phyloP scores from a whole-genome alignment of 1,139 yeast genomes.

The Lodderomyces theae region DNA sequence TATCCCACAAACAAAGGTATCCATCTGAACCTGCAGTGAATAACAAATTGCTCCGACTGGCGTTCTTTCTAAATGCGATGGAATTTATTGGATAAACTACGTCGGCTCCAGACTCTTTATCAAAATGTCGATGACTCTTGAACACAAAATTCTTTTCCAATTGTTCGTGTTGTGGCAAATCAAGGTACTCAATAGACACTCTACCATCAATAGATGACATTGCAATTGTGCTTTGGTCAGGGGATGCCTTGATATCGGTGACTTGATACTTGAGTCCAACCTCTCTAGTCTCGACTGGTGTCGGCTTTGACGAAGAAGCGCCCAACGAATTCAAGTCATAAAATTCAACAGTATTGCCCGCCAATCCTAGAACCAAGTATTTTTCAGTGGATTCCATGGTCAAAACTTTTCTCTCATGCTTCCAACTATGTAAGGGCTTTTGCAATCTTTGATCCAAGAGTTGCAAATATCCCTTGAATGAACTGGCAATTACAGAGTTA shows the following conservation, averaged over 20 bases:
- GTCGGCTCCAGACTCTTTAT: constrained; percentile 47
- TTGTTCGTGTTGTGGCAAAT: constrained; percentile 47
- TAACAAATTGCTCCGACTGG: constrained; percentile 21
- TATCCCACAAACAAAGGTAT: constrained; percentile 75
- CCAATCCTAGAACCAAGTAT: constrained; percentile 54
- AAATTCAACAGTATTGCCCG: constrained; percentile 52
- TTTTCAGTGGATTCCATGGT: constrained; percentile 57
- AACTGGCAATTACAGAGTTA: constrained; percentile 34
- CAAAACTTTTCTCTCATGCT: constrained; percentile 50
- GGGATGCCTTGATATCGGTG: constrained; percentile 56
- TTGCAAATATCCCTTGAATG: constrained; percentile 53
- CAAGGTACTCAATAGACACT: constrained; percentile 74
- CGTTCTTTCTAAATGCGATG: constrained; percentile 48
- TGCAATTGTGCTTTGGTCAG: constrained; percentile 62
- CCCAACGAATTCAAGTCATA: constrained; percentile 53
- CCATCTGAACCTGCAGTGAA: constrained; percentile 85
- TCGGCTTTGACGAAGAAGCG: constrained; percentile 7
- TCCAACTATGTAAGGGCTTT: constrained; percentile 12
- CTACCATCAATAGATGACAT: constrained; percentile 85
- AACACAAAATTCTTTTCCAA: constrained; percentile 63
- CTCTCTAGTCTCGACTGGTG: constrained; percentile 55
- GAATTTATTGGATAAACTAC: constrained; percentile 78
- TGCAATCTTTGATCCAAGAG: constrained; percentile 30
- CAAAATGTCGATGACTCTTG: constrained; percentile 66
- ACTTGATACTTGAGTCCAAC: constrained; percentile 76